Evolutionary conservation across 2,329 filamentous ascomycete species (phyloP).

Genomic region (Fragosphaeria purpurea): DNA sequence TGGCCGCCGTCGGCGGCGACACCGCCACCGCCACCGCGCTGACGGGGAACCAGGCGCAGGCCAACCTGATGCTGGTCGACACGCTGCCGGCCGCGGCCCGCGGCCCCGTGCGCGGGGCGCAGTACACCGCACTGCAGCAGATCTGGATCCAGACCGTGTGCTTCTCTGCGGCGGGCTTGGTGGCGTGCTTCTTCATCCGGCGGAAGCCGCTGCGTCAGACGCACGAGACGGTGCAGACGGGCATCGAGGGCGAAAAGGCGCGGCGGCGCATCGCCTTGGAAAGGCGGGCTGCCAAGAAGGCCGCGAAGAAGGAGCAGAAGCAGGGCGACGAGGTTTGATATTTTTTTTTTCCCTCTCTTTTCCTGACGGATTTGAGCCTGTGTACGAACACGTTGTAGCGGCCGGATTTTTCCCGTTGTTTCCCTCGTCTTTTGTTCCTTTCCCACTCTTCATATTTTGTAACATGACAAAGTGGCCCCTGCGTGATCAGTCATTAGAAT

Average conservation of each 20-base stretch:
- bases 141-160: conserved; percentile 49
- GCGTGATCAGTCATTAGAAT: too few species aligned
- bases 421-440: neutral
- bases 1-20: conserved; percentile 6
- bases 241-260: conserved; percentile 25
- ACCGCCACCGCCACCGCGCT: conserved; percentile 1
- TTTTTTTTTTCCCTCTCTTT: neutral
- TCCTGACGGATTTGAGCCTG: neutral
- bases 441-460: too few species aligned
- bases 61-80: conserved; percentile 33
- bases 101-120: conserved; percentile 34
- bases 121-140: conserved; percentile 36
- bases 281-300: conserved; percentile 1
- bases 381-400: too few species aligned
- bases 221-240: conserved; percentile 49
- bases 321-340: neutral
- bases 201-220: conserved; percentile 40
- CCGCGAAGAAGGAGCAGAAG: neutral
- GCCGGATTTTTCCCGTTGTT: neutral
- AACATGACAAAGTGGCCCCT: too few species aligned
- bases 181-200: conserved; percentile 37
- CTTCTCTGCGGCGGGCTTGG: conserved; percentile 36
- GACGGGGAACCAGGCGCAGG: conserved; percentile 11
- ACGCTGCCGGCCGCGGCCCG: conserved; percentile 33
- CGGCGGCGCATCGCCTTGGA: conserved; percentile 12